These are phyloP conservation scores for Fraxinus baroniana DNA, from an alignment of 305 asterid species.

Conservation along the genomic window DNA sequence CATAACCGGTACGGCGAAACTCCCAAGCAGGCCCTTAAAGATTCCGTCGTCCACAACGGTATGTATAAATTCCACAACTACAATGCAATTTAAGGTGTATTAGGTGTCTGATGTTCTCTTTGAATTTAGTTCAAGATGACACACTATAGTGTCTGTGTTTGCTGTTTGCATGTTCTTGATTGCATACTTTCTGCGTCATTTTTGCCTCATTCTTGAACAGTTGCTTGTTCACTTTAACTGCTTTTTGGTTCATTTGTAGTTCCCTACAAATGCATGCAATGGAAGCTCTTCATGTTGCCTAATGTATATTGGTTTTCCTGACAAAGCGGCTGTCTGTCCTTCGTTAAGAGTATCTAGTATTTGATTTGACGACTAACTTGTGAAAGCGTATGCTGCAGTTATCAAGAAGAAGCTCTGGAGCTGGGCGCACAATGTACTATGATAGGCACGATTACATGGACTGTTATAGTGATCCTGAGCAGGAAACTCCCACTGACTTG, in stretches of 20 bases:
- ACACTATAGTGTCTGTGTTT: neutral
- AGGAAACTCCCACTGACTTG: slow-evolving; percentile 22
- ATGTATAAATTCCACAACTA: neutral
- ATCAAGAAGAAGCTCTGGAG: slow-evolving; percentile 41
- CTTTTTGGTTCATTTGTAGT: neutral
- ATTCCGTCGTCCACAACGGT: neutral
- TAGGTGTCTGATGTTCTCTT: neutral
- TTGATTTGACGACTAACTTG: slow-evolving; percentile 39
- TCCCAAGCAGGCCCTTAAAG: neutral
- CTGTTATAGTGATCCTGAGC: slow-evolving; percentile 27
- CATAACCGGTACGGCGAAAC: no score
- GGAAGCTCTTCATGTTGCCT: slow-evolving; percentile 6
- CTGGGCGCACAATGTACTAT: slow-evolving; percentile 30
- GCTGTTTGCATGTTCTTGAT: neutral
- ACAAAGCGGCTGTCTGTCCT: slow-evolving; percentile 6
- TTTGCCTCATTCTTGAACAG: neutral
- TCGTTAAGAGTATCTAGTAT: slow-evolving; percentile 31
- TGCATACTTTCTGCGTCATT: slow-evolving; percentile 1
- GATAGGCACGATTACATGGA: slow-evolving; percentile 32
- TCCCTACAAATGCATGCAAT: neutral
- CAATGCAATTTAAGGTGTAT: neutral
- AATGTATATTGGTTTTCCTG: slow-evolving; percentile 10
- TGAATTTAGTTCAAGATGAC: slow-evolving; percentile 11
- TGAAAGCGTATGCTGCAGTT: slow-evolving; percentile 52
- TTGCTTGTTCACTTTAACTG: slow-evolving; percentile 8